Base-by-base conservation (phyloP, 1,139 yeast genomes). In the Meyerozyma athensensis region DNA sequence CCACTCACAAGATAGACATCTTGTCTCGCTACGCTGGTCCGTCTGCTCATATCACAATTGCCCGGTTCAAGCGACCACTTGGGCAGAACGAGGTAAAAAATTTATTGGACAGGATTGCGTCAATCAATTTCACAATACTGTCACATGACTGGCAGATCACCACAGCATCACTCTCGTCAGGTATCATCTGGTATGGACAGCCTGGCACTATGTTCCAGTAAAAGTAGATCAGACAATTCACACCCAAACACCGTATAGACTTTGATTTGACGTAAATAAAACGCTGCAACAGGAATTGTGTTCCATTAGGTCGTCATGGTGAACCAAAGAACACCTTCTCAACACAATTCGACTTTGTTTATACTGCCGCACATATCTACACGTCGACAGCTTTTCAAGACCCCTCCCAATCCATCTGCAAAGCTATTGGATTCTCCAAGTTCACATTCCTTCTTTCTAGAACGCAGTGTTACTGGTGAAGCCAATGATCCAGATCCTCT, bases 281-380 rank as follows among this genome's bases (percentile, higher is more conserved):
- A 18, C n/a, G 19, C 10, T 28, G 20, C 32, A 28, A 16, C 32
- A 16, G 18, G 9, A 14, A 19, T 13, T 16, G 10, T 10, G 3
- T 4, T 7, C 5, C 12, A 12, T 16, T 12, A 16, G 10, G 12
- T n/a, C 32, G 28, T 19, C 21, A 45, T 45, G 48, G 48, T 39
- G 10, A 46, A 42, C 22, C 47, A 46, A 19, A 46, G 46, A 28
- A 48, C 52, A 3, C 52, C 60, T 4, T 62, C 70, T 18, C 81
- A 74, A 45, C 79, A 78, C 52, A 78, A 77, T 43, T 79, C 86
- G 4, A 78, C 84, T 9, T 56, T 80, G 35, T 78, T 75, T 40
- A 79, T 79, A 30, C 79, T 85, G 7, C 86, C 86, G 0, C 59
- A 74, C 45, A 68, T 79, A 38, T 61, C 68, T 28, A 70, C 65